These are phyloP conservation scores for Auricularia cornea DNA, from an alignment of 768 basidiomycete genomes.

Conservation along the genomic window DNA sequence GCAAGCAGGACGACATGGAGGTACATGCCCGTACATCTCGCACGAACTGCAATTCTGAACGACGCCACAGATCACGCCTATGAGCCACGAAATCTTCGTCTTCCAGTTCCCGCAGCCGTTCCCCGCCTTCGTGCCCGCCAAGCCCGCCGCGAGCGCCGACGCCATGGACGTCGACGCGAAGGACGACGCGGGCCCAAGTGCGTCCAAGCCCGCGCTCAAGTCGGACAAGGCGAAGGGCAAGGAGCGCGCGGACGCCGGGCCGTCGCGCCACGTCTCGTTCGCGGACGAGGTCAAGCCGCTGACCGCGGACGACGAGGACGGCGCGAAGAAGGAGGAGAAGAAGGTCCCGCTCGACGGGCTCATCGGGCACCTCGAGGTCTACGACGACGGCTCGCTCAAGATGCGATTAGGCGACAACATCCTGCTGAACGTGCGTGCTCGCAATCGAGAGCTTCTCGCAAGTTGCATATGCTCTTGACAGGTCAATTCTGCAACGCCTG, in stretches of 20 bases:
- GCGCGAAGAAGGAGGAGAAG: constrained; percentile 21
- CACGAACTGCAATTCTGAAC: not conserved
- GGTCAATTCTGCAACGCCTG: constrained; percentile 76
- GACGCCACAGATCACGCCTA: not conserved
- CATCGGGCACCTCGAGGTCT: constrained; percentile 79
- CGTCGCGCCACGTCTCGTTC: constrained; percentile 53
- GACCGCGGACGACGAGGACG: constrained; percentile 18
- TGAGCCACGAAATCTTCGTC: constrained; percentile 59
- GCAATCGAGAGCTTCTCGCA: not conserved
- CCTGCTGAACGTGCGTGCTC: constrained; percentile 62
- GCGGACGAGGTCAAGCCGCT: constrained; percentile 51
- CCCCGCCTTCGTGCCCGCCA: constrained; percentile 52
- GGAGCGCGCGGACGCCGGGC: constrained; percentile 8
- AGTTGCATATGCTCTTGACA: constrained; percentile 18
- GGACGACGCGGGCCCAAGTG: constrained; percentile 1
- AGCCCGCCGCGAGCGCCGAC: constrained; percentile 22
- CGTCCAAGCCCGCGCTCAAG: not conserved
- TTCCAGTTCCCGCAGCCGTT: constrained; percentile 89
- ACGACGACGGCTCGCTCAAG: constrained; percentile 77
- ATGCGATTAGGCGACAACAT: constrained; percentile 78
- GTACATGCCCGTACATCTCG: not conserved
- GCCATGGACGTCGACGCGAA: constrained; percentile 29
- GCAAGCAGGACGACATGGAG: not conserved
- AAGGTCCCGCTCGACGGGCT: constrained; percentile 54
- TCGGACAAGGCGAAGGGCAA: constrained; percentile 8